Evolutionary conservation across 2,329 filamentous ascomycete species (phyloP), one percentile per base, ranked within the genome.

Genomic region (Colletotrichum sp.): DNA sequence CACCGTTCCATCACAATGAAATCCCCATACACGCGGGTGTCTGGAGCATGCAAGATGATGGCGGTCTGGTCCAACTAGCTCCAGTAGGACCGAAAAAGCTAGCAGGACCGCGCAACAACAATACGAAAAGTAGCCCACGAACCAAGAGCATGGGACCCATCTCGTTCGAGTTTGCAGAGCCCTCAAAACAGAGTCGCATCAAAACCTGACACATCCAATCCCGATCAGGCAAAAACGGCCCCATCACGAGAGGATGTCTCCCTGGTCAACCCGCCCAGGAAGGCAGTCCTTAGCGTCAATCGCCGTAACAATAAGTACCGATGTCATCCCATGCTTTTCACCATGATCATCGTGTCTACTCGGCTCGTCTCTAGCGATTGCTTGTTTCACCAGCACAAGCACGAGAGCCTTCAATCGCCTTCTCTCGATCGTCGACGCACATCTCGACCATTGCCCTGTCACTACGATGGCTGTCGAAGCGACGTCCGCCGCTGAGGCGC

Each of bases 271-370:
- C 32, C 34, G 22, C 70, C 73, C 39, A 68, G 57, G 55, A 61
- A 63, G 63, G 73, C 63, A 72, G 70, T 63, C 69, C 69, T 72
- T 76, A 68, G 73, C 73, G 73, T 72, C 63, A 16, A 25, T n/a
- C 16, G 19, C 39, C 57, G 34, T 44, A 57, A 57, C 61, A 39
- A 72, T 76, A 76, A 76, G 73, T 76, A 76, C 70, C 29, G 44
- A 74, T 49, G 55, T 30, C 34, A 61, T 27, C 49, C 64, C 64
- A 27, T 22, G 19, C 27, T 30, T 27, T 30, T 15, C 15, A 30
- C 27, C 22, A 27, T 64, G 6, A 57, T 44, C 44, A 16, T 34
- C 39, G 22, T 36, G 22, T 64, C 36, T 57, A 12, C 22, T 16
- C 44, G 63, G 25, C 30, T 22, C 44, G 34, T 49, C 12, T 49